Evolutionary conservation across 306 rosid genomes (phyloP).

Genomic region (Bauhinia variegata): DNA sequence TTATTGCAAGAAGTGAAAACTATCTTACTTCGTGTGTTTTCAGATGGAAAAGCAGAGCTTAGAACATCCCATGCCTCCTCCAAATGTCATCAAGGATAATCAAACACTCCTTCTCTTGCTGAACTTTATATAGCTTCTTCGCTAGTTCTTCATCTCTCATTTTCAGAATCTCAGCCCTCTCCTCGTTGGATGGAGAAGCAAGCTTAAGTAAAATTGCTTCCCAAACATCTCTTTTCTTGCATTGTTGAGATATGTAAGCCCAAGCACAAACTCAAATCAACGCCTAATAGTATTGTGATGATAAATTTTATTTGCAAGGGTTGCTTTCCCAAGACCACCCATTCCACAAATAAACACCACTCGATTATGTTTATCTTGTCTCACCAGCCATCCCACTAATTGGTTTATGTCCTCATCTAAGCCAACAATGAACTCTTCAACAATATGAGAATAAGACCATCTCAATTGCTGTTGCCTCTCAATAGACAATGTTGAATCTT

Average conservation of each 20-base stretch:
- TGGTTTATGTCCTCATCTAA: constrained; percentile 36
- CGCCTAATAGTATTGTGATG: constrained; percentile 37
- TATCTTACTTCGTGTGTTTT: constrained; percentile 41
- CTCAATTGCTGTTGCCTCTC: constrained; percentile 38
- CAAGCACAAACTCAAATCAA: constrained; percentile 32
- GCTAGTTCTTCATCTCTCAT: constrained; percentile 54
- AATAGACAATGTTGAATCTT: neutral
- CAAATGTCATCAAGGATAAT: constrained; percentile 67
- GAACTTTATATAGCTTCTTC: constrained; percentile 42
- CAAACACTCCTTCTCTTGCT: constrained; percentile 44
- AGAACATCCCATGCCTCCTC: constrained; percentile 51
- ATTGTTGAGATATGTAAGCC: constrained; percentile 38
- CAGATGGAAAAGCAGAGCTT: constrained; percentile 39
- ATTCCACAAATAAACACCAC: constrained; percentile 53
- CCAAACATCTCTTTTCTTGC: constrained; percentile 35
- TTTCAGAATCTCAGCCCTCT: constrained; percentile 43
- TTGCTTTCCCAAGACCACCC: constrained; percentile 68
- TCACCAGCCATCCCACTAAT: constrained; percentile 37
- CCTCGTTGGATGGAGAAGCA: constrained; percentile 30
- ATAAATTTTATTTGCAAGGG: constrained; percentile 55
- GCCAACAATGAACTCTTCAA: constrained; percentile 50
- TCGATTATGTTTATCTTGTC: constrained; percentile 12
- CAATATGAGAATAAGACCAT: constrained; percentile 52
- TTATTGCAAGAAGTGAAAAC: constrained; percentile 50
- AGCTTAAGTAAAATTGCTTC: constrained; percentile 7